Evolutionary conservation across 2,329 filamentous ascomycete species (phyloP), one percentile per base, ranked within the genome.

Genomic region (Nemania serpens): DNA sequence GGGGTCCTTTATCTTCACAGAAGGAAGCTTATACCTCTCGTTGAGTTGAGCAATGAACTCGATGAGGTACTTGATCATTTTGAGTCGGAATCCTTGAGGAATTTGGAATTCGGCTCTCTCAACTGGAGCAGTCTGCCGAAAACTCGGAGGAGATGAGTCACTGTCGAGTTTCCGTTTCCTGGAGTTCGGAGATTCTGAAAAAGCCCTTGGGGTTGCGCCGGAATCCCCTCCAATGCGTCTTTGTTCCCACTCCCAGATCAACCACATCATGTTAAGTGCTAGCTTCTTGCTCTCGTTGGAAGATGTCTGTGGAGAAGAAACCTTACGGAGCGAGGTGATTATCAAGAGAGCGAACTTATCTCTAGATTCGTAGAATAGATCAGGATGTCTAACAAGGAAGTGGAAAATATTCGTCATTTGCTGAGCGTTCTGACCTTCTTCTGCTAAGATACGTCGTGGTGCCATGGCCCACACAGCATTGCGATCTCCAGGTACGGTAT

Each of bases 391-490:
- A 37, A 97, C 94, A 36, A 99, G 82, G 77, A 99, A 99, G 71
- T 97, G 91, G 80, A 97, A 98, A 69, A 99, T 98, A 78, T 91
- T 95, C 55, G 93, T 97, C 78, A 98, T 90, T 77, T 98, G 95
- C 75, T 96, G 93, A 48, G 94, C 84, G 69, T 99, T 99, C 64
- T 95, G 91, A 25, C 91, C 93, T 75, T 99, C 95, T 73, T 99
- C 96, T 3, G 92, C 89, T 20, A 99, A 79, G 29, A 99, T 96
- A 55, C 93, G 91, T 43, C 94, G 87, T 33, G 95, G 93, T 66
- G 93, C 91, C 65, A 92, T 88, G 7, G 93, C 91, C 95, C 94
- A 99, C 11, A 93, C 82, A 2, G 91, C 90, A 66, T 91, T 90
- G 11, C 87, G 82, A 67, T 96, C 90, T 53, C 87, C 86, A 4